phyloP scores from a whole-genome alignment of 805 yeast species.

The Yamadazyma phyllophila region DNA sequence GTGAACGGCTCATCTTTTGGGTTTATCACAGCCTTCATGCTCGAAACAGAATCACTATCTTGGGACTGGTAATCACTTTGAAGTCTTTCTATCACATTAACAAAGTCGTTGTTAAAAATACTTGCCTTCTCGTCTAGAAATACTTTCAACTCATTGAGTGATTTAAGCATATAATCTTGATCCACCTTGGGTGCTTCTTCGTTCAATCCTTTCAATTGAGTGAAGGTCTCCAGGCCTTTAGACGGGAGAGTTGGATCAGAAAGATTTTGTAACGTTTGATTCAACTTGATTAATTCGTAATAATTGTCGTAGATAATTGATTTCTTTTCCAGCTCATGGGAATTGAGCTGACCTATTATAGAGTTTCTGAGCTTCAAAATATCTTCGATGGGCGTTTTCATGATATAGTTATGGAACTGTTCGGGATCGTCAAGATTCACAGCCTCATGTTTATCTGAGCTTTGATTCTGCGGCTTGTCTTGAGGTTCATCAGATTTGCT shows the following conservation, averaged over 20 bases:
- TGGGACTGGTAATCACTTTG: constrained; percentile 10
- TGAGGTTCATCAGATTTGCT: neutral
- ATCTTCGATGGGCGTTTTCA: constrained; percentile 25
- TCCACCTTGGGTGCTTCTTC: constrained; percentile 12
- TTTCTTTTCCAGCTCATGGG: constrained; percentile 60
- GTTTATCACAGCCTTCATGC: constrained; percentile 14
- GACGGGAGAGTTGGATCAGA: constrained; percentile 13
- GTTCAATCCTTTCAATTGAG: constrained; percentile 7
- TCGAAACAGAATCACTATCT: constrained; percentile 17
- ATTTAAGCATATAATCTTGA: constrained; percentile 18
- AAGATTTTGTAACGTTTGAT: constrained; percentile 45
- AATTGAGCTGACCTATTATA: constrained; percentile 45
- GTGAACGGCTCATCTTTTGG: constrained; percentile 3
- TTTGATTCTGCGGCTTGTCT: neutral
- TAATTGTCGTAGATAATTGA: constrained; percentile 74
- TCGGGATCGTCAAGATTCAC: constrained; percentile 19
- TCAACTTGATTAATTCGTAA: constrained; percentile 67
- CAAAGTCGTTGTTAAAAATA: constrained; percentile 22
- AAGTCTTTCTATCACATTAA: constrained; percentile 15
- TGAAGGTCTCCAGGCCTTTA: constrained; percentile 7
- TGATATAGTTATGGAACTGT: constrained; percentile 20
- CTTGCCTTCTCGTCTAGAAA: constrained; percentile 21
- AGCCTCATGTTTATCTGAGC: neutral
- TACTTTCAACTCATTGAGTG: constrained; percentile 22
- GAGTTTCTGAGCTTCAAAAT: constrained; percentile 30